Conservation (phyloP, 176 grass and related monocot genomes). For the Urochloa ruziziensis region DNA sequence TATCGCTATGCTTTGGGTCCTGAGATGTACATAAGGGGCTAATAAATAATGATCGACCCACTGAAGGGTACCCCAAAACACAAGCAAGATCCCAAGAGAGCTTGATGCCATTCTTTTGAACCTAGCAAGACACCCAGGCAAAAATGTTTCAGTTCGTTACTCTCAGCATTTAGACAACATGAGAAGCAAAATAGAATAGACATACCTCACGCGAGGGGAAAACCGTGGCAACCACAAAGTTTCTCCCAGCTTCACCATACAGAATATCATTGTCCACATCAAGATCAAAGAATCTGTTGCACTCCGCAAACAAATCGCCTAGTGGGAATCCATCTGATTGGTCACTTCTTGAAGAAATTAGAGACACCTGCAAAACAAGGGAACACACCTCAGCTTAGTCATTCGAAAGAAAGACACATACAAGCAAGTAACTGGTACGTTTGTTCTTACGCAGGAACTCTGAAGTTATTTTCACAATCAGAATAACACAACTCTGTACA, state of each 20-base stretch:
- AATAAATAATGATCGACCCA: slow-evolving; percentile 57
- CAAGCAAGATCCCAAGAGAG: slow-evolving; percentile 89
- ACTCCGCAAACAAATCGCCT: slow-evolving; percentile 49
- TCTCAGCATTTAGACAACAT: not conserved
- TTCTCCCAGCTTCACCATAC: slow-evolving; percentile 40
- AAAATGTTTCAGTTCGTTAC: slow-evolving; percentile 19
- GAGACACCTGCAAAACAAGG: slow-evolving; percentile 54
- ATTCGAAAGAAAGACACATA: slow-evolving; percentile 29
- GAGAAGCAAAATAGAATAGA: not conserved
- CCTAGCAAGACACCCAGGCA: slow-evolving; percentile 42
- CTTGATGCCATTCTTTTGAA: slow-evolving; percentile 71
- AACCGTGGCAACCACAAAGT: slow-evolving; percentile 77
- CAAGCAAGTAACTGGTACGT: not conserved
- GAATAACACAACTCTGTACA: not conserved
- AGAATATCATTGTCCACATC: slow-evolving; percentile 47
- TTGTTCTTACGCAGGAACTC: not conserved
- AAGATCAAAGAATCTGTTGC: slow-evolving; percentile 49
- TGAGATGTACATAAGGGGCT: slow-evolving; percentile 47
- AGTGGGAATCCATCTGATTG: slow-evolving; percentile 36
- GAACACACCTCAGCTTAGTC: slow-evolving; percentile 16
- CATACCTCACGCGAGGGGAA: slow-evolving; percentile 64
- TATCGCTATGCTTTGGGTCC: slow-evolving; percentile 3
- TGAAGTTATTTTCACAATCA: slow-evolving; percentile 1
- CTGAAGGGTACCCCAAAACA: slow-evolving; percentile 55
- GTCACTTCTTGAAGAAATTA: slow-evolving; percentile 36